phyloP scores from a whole-genome alignment of 129 eudicot species.

The Silybum marianum region DNA sequence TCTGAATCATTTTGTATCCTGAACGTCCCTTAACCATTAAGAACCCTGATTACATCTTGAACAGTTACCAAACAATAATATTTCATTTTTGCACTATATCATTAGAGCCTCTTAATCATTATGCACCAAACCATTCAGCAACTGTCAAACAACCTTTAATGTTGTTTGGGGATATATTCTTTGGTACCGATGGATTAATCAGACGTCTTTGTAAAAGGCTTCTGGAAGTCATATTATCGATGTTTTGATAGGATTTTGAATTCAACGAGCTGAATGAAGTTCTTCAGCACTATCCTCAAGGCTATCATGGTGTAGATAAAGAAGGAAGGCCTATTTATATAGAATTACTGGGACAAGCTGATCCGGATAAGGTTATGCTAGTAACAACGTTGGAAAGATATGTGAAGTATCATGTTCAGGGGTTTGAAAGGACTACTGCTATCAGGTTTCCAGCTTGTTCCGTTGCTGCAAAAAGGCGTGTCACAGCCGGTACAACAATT shows the following conservation, averaged over 20 bases:
- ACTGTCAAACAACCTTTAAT: neutral
- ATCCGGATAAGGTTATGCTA: slow-evolving; percentile 43
- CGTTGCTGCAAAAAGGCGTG: slow-evolving; percentile 39
- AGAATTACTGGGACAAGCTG: slow-evolving; percentile 51
- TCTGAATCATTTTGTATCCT: too few species aligned
- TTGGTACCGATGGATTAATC: too few species aligned
- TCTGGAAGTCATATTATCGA: neutral
- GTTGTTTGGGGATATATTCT: neutral
- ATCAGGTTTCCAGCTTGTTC: slow-evolving; percentile 63
- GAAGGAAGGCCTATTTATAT: slow-evolving; percentile 68
- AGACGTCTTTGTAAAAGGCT: neutral
- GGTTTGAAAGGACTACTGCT: slow-evolving; percentile 47
- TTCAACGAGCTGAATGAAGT: slow-evolving; percentile 52
- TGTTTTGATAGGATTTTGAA: slow-evolving; percentile 43
- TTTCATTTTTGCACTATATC: too few species aligned
- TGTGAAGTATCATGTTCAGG: slow-evolving; percentile 58
- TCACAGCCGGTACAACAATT: slow-evolving; percentile 54
- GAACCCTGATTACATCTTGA: too few species aligned
- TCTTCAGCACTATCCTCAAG: slow-evolving; percentile 50
- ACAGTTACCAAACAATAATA: too few species aligned
- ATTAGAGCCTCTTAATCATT: too few species aligned
- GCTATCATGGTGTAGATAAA: slow-evolving; percentile 62
- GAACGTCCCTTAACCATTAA: too few species aligned
- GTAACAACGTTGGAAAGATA: slow-evolving; percentile 53
- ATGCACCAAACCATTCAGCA: too few species aligned